Evolutionary conservation across 2,329 filamentous ascomycete species (phyloP).

Genomic region (Exophiala dermatitidis): DNA sequence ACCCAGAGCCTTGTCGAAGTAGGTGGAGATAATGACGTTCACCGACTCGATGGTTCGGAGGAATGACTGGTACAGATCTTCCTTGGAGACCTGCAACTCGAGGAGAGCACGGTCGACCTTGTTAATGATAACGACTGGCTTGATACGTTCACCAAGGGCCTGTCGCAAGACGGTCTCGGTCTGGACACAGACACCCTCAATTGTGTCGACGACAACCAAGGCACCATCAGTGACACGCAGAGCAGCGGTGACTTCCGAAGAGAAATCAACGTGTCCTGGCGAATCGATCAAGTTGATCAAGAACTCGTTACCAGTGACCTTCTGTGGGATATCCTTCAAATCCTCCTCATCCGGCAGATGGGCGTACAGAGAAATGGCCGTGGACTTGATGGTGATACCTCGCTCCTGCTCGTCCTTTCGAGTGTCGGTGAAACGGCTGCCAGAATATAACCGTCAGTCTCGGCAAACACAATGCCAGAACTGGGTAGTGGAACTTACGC

Average conservation of each 20-base stretch:
- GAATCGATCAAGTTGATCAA: constrained; percentile 99
- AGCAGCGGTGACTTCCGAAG: constrained; percentile 96
- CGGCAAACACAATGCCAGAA: constrained; percentile 1
- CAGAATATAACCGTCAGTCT: constrained; percentile 1
- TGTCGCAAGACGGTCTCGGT: constrained; percentile 99
- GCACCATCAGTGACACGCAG: constrained; percentile 99
- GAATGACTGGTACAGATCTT: constrained; percentile 99
- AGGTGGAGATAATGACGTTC: constrained; percentile 99
- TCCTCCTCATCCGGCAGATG: constrained; percentile 74
- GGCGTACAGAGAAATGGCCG: constrained; percentile 96
- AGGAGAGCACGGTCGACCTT: constrained; percentile 99
- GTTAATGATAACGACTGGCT: constrained; percentile 99
- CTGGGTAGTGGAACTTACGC: constrained; percentile 35
- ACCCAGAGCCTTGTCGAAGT: constrained; percentile 93
- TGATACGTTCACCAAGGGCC: constrained; percentile 99
- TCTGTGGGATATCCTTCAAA: constrained; percentile 85
- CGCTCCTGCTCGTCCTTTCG: constrained; percentile 97
- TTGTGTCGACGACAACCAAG: constrained; percentile 98
- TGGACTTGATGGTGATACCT: constrained; percentile 99
- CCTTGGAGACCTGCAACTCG: constrained; percentile 96
- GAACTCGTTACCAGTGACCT: constrained; percentile 90
- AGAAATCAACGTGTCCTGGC: constrained; percentile 99
- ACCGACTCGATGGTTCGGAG: constrained; percentile 98
- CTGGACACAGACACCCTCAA: constrained; percentile 99
- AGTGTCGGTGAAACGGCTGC: constrained; percentile 81